Percentiles rank a stretch among this genome's conserved stretches.
phyloP scores from a whole-genome alignment of 805 yeast genomes.

The Kodamaea leandrae region DNA sequence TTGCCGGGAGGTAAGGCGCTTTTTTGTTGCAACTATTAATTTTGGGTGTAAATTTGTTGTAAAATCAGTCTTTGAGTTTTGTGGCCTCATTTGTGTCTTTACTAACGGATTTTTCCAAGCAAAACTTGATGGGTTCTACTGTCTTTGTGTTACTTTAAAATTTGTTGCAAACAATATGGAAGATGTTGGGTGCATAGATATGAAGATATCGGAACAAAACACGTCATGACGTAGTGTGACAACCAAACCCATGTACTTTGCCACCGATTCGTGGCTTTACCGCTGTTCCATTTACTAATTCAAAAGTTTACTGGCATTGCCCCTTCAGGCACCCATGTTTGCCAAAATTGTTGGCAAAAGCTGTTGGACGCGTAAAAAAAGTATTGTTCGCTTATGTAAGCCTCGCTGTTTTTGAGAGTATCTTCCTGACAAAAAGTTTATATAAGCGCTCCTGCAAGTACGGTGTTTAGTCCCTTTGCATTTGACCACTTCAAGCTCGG shows the following conservation, averaged over 20 bases:
- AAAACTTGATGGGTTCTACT: slow-evolving; percentile 5
- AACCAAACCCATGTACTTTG: not conserved
- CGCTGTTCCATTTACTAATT: not conserved
- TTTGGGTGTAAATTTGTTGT: slow-evolving; percentile 4
- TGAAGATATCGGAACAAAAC: no score
- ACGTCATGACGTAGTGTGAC: no score
- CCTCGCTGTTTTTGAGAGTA: not conserved
- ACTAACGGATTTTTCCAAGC: not conserved
- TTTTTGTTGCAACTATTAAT: slow-evolving; percentile 3
- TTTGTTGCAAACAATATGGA: not conserved
- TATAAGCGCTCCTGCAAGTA: no score
- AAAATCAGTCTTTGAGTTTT: not conserved
- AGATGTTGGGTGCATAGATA: slow-evolving; percentile 5
- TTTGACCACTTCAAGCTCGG: no score
- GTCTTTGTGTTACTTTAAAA: not conserved
- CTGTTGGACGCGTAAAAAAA: slow-evolving; percentile 7
- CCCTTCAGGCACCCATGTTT: not conserved
- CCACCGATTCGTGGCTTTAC: not conserved
- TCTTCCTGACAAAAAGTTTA: not conserved
- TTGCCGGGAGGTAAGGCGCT: slow-evolving; percentile 4
- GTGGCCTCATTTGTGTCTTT: not conserved
- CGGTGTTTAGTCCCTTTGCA: no score
- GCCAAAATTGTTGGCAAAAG: slow-evolving; percentile 5
- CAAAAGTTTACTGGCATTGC: not conserved
- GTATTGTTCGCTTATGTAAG: not conserved